These are phyloP conservation scores for Aureobasidium sp. DNA, from an alignment of 2,329 filamentous ascomycete genomes.

Conservation along the genomic window DNA sequence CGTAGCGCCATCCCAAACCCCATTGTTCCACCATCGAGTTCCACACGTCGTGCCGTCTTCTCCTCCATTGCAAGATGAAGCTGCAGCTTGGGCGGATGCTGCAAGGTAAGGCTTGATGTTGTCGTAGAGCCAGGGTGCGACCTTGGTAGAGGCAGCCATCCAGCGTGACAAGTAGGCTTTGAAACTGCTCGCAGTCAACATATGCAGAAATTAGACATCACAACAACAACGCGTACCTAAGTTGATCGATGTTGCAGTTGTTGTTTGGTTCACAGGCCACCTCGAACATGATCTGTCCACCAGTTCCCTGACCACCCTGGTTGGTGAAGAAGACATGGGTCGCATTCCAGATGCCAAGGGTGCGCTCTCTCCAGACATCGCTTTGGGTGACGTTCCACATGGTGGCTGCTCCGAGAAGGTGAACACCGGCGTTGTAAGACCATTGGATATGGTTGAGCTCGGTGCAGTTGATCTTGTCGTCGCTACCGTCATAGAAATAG, in stretches of 20 bases:
- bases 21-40: conserved; percentile 36
- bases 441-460: conserved; percentile 39
- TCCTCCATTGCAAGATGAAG: conserved; percentile 44
- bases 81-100: conserved; percentile 46
- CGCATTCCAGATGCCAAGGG: conserved; percentile 20
- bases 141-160: conserved; percentile 46
- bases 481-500: conserved; percentile 39
- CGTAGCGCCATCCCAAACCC: conserved; percentile 35
- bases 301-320: conserved; percentile 13
- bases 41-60: conserved; percentile 37
- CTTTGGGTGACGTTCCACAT: conserved; percentile 33
- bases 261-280: conserved; percentile 33
- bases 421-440: conserved; percentile 36
- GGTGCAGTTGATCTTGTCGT: conserved; percentile 36
- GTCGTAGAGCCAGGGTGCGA: conserved; percentile 48
- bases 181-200: conserved; percentile 20
- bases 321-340: conserved; percentile 32
- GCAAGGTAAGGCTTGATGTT: conserved; percentile 45
- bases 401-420: conserved; percentile 37
- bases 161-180: conserved; percentile 39
- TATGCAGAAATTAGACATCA: neutral
- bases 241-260: conserved; percentile 37
- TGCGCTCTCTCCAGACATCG: conserved; percentile 21
- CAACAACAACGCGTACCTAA: conserved; percentile 15
- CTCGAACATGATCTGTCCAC: conserved; percentile 34